Conservation (phyloP, 805 yeast genomes). For the Pichia thaimueangensis region DNA sequence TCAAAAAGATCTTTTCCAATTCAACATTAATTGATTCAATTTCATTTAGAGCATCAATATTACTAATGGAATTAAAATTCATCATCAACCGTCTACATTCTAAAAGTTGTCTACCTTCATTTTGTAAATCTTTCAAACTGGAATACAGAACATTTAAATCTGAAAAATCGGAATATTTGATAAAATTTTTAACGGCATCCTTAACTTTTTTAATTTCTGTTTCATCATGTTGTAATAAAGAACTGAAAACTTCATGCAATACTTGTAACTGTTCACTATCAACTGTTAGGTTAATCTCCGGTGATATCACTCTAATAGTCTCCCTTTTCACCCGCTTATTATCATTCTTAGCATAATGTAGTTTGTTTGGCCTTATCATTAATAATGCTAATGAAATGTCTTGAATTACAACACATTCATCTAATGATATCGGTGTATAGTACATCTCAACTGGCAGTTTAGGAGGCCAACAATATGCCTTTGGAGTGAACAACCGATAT, state of each 20-base stretch:
- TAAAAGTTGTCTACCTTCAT: constrained; percentile 17
- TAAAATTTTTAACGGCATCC: constrained; percentile 28
- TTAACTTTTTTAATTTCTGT: constrained; percentile 37
- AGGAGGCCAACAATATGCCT: constrained; percentile 52
- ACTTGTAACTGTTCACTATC: constrained; percentile 53
- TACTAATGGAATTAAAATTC: constrained; percentile 1
- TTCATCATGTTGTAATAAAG: constrained; percentile 33
- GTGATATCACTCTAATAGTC: constrained; percentile 27
- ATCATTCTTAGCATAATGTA: constrained; percentile 35
- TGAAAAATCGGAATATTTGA: constrained; percentile 24
- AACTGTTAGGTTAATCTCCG: constrained; percentile 46
- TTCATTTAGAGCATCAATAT: constrained; percentile 7
- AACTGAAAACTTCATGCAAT: constrained; percentile 42
- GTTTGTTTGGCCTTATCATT: constrained; percentile 44
- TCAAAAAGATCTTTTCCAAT: constrained; percentile 22
- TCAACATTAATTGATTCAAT: constrained; percentile 20
- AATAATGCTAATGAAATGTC: constrained; percentile 47
- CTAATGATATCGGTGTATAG: constrained; percentile 39
- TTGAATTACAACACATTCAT: constrained; percentile 41
- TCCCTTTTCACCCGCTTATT: constrained; percentile 10
- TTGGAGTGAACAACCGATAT: constrained; percentile 28
- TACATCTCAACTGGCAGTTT: constrained; percentile 60
- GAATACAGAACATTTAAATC: constrained; percentile 19
- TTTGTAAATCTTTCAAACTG: constrained; percentile 19
- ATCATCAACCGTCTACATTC: constrained; percentile 22